Conservation (phyloP, 2,329 filamentous ascomycete genomes). For the Botryotinia globosa region DNA sequence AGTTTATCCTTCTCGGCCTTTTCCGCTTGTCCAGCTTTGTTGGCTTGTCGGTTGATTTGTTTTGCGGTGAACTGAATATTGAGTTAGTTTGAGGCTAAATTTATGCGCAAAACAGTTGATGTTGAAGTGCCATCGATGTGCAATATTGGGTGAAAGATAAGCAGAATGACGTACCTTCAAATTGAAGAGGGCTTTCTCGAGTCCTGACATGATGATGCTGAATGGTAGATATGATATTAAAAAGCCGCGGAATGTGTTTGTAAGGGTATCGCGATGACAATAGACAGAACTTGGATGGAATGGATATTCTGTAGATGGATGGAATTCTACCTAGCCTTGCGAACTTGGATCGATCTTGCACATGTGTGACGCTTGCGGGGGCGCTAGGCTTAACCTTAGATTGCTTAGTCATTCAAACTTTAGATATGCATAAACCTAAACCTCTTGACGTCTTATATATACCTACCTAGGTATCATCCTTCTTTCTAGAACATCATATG, state of each 20-base stretch:
- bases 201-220: slow-evolving; percentile 51
- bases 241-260: background rate
- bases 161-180: slow-evolving; percentile 48
- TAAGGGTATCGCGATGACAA: slow-evolving; percentile 1
- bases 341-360: slow-evolving; percentile 7
- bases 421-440: background rate
- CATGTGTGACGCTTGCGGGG: slow-evolving; percentile 13
- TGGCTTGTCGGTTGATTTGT: slow-evolving; percentile 60
- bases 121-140: slow-evolving; percentile 2
- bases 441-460: background rate
- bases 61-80: slow-evolving; percentile 55
- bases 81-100: slow-evolving; percentile 20
- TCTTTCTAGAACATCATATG: background rate
- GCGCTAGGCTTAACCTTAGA: slow-evolving; percentile 3
- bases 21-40: slow-evolving; percentile 60
- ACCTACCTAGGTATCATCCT: too few species aligned
- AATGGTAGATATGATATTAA: background rate
- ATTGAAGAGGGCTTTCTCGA: slow-evolving; percentile 61
- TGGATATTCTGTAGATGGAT: slow-evolving; percentile 15
- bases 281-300: background rate
- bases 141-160: slow-evolving; percentile 22
- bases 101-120: background rate
- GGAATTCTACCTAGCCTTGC: slow-evolving; percentile 10
- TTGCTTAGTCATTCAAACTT: background rate
- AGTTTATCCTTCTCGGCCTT: slow-evolving; percentile 59